Conservation (phyloP, 352 stramenopile species). For the Phytophthora brassicae region DNA sequence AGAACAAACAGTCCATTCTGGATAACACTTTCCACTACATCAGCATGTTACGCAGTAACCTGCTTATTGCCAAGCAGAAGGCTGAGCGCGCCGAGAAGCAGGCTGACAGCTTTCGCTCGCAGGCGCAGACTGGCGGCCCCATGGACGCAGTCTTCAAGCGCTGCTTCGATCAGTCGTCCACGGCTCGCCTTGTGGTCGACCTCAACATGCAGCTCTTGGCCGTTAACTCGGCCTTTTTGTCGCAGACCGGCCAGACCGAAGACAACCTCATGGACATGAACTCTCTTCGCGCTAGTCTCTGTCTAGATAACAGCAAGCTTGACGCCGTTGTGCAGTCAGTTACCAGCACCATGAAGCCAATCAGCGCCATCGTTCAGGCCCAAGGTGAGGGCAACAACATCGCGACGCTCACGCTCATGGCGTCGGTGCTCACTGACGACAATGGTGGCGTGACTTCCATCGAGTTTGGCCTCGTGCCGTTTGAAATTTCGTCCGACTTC, state of each 20-base stretch:
- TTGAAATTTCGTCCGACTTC: slow-evolving; percentile 55
- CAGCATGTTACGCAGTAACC: slow-evolving; percentile 60
- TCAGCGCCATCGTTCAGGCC: slow-evolving; percentile 55
- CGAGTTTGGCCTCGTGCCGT: slow-evolving; percentile 67
- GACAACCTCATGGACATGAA: slow-evolving; percentile 42
- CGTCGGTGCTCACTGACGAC: slow-evolving; percentile 61
- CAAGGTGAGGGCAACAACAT: slow-evolving; percentile 40
- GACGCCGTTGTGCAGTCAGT: slow-evolving; percentile 46
- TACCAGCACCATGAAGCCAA: slow-evolving; percentile 41
- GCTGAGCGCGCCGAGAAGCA: slow-evolving; percentile 58
- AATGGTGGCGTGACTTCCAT: slow-evolving; percentile 45
- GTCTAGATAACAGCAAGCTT: slow-evolving; percentile 52
- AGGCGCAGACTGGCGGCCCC: slow-evolving; percentile 30
- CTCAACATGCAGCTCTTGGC: slow-evolving; percentile 52
- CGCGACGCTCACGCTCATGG: slow-evolving; percentile 56
- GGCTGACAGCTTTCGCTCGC: slow-evolving; percentile 48
- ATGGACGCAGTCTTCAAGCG: slow-evolving; percentile 55
- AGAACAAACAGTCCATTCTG: slow-evolving; percentile 77
- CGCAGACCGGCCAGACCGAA: slow-evolving; percentile 44
- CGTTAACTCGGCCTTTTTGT: slow-evolving; percentile 59
- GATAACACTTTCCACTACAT: slow-evolving; percentile 72
- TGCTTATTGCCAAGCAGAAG: slow-evolving; percentile 64
- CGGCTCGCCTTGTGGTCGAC: slow-evolving; percentile 54
- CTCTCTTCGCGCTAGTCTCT: slow-evolving; percentile 46
- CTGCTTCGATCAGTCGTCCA: slow-evolving; percentile 72